Evolutionary conservation across 169 alveolate species (phyloP).

Genomic region (Plasmodium gaboni): DNA sequence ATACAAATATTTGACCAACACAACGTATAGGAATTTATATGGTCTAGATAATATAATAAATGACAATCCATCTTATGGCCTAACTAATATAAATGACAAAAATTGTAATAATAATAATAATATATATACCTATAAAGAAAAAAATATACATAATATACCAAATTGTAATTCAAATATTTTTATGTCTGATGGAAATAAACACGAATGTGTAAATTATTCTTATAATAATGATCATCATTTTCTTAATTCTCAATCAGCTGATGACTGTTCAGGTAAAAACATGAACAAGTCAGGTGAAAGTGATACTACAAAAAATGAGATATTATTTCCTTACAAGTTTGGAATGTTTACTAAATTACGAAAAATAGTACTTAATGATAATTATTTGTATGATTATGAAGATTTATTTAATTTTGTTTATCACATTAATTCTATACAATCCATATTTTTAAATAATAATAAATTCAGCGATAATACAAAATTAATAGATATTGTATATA

Average conservation of each 20-base stretch:
- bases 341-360: conserved; percentile 11
- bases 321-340: too few species aligned
- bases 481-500: conserved; percentile 23
- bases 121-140: too few species aligned
- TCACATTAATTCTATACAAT: conserved; percentile 16
- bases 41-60: too few species aligned
- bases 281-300: background rate
- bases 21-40: background rate
- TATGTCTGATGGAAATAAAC: too few species aligned
- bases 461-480: conserved; percentile 41
- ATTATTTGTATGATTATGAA: conserved; percentile 64
- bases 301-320: background rate
- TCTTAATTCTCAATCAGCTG: background rate
- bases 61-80: too few species aligned
- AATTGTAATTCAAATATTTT: too few species aligned
- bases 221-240: too few species aligned
- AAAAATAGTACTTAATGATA: conserved; percentile 67
- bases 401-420: conserved; percentile 44
- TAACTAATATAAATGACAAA: too few species aligned
- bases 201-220: too few species aligned
- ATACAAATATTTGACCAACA: conserved; percentile 17
- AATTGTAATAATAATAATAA: too few species aligned
- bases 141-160: too few species aligned
- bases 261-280: background rate
- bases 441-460: conserved; percentile 48